Evolutionary conservation across 2,329 filamentous ascomycete species (phyloP).

Genomic region (Coniochaeta ligniaria): DNA sequence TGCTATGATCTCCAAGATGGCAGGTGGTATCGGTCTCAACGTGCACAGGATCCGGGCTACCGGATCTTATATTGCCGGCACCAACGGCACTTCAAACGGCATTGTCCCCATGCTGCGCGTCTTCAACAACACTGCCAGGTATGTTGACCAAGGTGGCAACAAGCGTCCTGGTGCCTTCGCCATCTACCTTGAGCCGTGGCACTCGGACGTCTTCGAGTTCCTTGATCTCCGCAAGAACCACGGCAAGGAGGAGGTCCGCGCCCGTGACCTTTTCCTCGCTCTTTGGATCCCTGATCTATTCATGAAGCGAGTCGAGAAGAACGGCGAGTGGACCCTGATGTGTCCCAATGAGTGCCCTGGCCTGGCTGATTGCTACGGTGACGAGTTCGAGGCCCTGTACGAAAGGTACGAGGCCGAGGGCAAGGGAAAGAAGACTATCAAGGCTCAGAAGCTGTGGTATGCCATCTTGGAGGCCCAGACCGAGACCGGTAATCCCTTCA

Average conservation of each 20-base stretch:
- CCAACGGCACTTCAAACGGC: constrained; percentile 96
- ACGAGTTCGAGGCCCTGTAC: constrained; percentile 94
- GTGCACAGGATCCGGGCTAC: constrained; percentile 95
- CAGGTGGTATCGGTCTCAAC: constrained; percentile 94
- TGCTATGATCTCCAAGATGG: constrained; percentile 99
- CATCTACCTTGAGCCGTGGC: constrained; percentile 98
- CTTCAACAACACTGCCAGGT: constrained; percentile 98
- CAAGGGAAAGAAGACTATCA: constrained; percentile 81
- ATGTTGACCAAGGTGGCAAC: constrained; percentile 98
- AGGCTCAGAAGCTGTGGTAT: constrained; percentile 99
- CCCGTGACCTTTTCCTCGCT: constrained; percentile 94
- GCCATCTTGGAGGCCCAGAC: constrained; percentile 97
- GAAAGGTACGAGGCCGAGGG: constrained; percentile 86
- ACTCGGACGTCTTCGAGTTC: constrained; percentile 95
- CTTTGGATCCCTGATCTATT: constrained; percentile 98
- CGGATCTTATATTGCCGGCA: constrained; percentile 95
- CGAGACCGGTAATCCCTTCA: constrained; percentile 98
- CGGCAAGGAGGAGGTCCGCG: constrained; percentile 95
- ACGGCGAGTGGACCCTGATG: constrained; percentile 95
- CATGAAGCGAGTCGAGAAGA: constrained; percentile 99
- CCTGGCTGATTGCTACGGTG: constrained; percentile 92
- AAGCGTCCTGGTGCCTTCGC: constrained; percentile 98
- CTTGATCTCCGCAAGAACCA: constrained; percentile 98
- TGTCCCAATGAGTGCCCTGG: constrained; percentile 95
- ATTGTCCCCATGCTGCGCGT: constrained; percentile 97